These are phyloP conservation scores for Starmerella floris DNA, from an alignment of 805 yeast species.

Conservation along the genomic window DNA sequence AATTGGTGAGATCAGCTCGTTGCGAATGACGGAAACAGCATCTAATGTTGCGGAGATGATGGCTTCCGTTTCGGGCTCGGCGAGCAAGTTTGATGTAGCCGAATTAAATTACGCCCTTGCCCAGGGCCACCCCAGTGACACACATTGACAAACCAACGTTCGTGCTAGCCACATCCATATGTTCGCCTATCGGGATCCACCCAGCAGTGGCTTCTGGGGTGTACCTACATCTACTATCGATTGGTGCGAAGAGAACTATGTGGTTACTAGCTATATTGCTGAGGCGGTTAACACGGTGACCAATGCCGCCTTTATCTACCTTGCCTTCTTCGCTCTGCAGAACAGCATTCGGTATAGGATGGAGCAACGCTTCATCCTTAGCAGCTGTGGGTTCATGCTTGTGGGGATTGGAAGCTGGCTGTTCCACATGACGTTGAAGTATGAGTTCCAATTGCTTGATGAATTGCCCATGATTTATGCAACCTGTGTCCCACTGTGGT, in stretches of 20 bases:
- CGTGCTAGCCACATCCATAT: too few relatives aligned
- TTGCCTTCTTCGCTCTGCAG: constrained; percentile 51
- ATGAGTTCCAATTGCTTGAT: constrained; percentile 81
- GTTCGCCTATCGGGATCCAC: constrained; percentile 13
- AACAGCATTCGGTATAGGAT: constrained; percentile 47
- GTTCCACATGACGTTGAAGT: constrained; percentile 89
- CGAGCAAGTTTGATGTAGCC: too few relatives aligned
- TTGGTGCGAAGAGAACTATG: constrained; percentile 98
- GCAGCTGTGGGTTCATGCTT: constrained; percentile 65
- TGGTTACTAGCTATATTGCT: constrained; percentile 71
- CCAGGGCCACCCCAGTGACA: too few relatives aligned
- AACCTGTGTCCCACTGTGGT: constrained; percentile 89
- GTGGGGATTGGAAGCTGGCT: constrained; percentile 93
- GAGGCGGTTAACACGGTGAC: constrained; percentile 82
- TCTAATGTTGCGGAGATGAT: too few relatives aligned
- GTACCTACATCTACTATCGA: constrained; percentile 76
- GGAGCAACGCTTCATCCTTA: constrained; percentile 57
- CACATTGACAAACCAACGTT: too few relatives aligned
- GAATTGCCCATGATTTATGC: constrained; percentile 98
- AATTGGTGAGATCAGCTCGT: too few relatives aligned
- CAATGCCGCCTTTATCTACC: constrained; percentile 40
- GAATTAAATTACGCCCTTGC: too few relatives aligned
- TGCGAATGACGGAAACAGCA: too few relatives aligned
- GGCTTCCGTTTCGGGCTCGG: too few relatives aligned
- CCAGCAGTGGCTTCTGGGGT: constrained; percentile 27